Base-by-base conservation (phyloP, 495 filamentous ascomycete genomes). In the Bacidia rubella region DNA sequence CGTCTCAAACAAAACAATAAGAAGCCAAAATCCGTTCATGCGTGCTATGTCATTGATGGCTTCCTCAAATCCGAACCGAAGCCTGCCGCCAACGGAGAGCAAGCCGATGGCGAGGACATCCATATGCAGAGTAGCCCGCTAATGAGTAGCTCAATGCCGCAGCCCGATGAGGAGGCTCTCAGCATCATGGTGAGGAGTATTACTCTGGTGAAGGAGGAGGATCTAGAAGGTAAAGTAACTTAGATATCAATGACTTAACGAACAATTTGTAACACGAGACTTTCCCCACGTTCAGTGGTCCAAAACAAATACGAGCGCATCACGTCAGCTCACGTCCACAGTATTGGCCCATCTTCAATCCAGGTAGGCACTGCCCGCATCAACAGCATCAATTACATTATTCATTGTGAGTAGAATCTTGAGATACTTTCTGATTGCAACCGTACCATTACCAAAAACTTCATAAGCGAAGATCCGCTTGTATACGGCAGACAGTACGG, bases 1-100 rank as follows among this genome's bases (percentile, higher is more conserved):
- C 76, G 96, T 64, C 70, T 68, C 44, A 75, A 68, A 42, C 83
- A 95, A 69, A 95, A 90, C 66, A 73, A 70, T 27, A 87, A 83
- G 62, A 85, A 79, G 42, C 79, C 87, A 0, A 74, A 75, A 11
- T 77, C 74, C 32, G 74, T 97, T 38, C 80, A 90, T 68, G 90
- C 92, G 51, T 95, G 87, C 17, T 98, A 95, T 63, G 68, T 97
- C 44, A 61, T 97, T 22, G 80, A 82, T 51, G 92, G 92, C 20
- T 63, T 69, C 38, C 74, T 70, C 35, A 68, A 62, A 35, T 27
- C 55, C 2, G 49, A 54, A n/a, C 52, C 76, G 63, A 61, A 57
- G 29, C 53, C 53, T 47, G 54, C 62, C 52, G 32, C 45, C 57
- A 54, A 15, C 23, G 55, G 23, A 22, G 2, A 42, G 21, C 54